phyloP scores from a whole-genome alignment of 139 green algal genomes.

The Coccomyxa sp. region DNA sequence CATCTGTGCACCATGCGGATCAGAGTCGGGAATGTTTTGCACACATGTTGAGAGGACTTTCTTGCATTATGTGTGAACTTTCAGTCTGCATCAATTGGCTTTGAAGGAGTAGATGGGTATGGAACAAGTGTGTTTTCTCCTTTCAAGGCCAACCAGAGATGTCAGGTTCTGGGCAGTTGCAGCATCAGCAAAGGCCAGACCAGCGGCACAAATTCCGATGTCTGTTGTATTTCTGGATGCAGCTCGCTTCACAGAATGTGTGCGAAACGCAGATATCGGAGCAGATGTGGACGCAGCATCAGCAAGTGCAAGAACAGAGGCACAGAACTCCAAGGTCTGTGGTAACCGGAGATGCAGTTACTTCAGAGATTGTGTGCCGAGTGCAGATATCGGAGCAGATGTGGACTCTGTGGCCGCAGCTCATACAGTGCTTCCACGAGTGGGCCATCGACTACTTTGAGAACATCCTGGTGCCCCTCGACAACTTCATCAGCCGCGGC shows the following conservation, averaged over 20 bases:
- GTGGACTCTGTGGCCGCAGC: constrained; percentile 86
- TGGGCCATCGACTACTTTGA: constrained; percentile 90
- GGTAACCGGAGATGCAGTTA: too few relatives aligned
- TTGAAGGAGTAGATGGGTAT: too few relatives aligned
- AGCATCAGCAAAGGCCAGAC: constrained; percentile 89
- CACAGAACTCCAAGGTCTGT: too few relatives aligned
- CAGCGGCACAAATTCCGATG: too few relatives aligned
- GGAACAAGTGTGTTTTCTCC: too few relatives aligned
- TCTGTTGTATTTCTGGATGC: too few relatives aligned
- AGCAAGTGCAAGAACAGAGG: constrained; percentile 41
- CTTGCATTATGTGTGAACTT: too few relatives aligned
- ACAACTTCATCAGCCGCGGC: constrained; percentile 89
- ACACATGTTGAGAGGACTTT: too few relatives aligned
- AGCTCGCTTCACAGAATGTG: not conserved
- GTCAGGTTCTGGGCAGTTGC: constrained; percentile 72
- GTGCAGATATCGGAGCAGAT: constrained; percentile 64
- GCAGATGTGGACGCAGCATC: constrained; percentile 87
- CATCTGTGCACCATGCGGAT: too few relatives aligned
- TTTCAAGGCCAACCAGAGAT: constrained; percentile 31
- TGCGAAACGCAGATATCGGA: constrained; percentile 54
- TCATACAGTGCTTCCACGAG: constrained; percentile 60
- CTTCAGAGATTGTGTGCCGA: not conserved
- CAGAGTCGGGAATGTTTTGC: too few relatives aligned
- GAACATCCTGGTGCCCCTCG: constrained; percentile 75
- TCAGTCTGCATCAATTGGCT: too few relatives aligned